Evolutionary conservation across 106 monocot genomes (phyloP).

Genomic region (Agapanthus africanus): DNA sequence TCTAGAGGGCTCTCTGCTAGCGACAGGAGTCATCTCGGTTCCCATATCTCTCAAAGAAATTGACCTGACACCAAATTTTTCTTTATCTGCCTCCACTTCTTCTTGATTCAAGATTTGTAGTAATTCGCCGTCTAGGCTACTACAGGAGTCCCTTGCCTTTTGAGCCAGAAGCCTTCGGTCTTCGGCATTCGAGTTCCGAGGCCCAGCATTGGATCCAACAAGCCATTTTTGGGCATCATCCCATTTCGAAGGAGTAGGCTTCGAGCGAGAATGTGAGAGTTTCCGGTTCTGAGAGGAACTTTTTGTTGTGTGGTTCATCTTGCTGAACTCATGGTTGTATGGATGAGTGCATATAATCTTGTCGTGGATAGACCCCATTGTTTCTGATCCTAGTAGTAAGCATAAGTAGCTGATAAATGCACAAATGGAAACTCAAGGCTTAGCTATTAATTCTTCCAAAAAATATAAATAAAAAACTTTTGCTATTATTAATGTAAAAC

Average conservation of each 20-base stretch:
- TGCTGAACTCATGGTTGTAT: no score
- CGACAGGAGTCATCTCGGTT: slow-evolving; percentile 83
- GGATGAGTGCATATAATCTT: no score
- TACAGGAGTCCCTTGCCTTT: slow-evolving; percentile 59
- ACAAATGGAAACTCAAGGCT: no score
- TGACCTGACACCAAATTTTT: slow-evolving; percentile 28
- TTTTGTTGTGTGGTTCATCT: no score
- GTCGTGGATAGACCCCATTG: no score
- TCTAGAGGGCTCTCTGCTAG: slow-evolving; percentile 72
- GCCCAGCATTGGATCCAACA: slow-evolving; percentile 28
- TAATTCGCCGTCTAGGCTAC: slow-evolving; percentile 44
- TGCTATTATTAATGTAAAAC: no score
- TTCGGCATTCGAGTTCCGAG: slow-evolving; percentile 69
- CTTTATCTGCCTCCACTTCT: slow-evolving; percentile 45
- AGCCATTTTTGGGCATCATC: slow-evolving; percentile 94
- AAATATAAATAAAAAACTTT: no score
- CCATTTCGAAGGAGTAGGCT: slow-evolving; percentile 83
- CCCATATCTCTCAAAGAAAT: slow-evolving; percentile 75
- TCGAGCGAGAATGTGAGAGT: slow-evolving; percentile 22
- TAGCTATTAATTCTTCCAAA: no score
- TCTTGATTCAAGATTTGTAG: slow-evolving; percentile 9
- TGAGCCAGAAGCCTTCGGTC: slow-evolving; percentile 63
- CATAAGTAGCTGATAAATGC: no score
- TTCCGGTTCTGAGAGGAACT: slow-evolving; percentile 19
- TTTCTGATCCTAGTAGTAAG: no score